Conservation (phyloP, 2,329 filamentous ascomycete genomes). For the Orbilia ellipsospora region DNA sequence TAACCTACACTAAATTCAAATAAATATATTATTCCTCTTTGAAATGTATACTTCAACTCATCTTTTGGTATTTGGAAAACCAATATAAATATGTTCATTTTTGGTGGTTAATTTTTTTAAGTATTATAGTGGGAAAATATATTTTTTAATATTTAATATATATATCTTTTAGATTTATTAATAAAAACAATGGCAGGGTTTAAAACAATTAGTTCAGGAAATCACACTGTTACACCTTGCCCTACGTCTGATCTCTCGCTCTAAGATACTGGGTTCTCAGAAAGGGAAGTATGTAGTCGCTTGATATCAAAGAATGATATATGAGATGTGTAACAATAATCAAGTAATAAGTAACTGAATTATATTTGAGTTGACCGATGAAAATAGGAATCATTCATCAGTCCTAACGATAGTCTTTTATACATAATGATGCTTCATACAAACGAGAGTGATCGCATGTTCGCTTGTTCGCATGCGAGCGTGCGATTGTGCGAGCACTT, state of each 20-base stretch:
- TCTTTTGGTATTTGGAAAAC: background rate
- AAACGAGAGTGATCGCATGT: background rate
- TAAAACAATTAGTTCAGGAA: too few relatives aligned
- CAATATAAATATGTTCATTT: background rate
- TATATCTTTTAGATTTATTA: too few relatives aligned
- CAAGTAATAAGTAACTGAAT: background rate
- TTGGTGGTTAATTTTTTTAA: background rate
- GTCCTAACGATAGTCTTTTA: background rate
- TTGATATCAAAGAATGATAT: too few relatives aligned
- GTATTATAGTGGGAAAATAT: background rate
- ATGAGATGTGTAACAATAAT: background rate
- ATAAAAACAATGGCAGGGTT: too few relatives aligned
- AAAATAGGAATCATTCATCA: background rate
- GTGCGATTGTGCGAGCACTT: background rate
- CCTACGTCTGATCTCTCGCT: too few relatives aligned
- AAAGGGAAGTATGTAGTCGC: too few relatives aligned
- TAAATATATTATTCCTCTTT: slow-evolving; percentile 44
- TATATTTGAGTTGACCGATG: slow-evolving; percentile 1
- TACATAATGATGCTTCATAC: too few relatives aligned
- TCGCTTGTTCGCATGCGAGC: background rate
- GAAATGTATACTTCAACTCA: slow-evolving; percentile 29
- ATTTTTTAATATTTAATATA: background rate
- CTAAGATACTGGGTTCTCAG: too few relatives aligned
- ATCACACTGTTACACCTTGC: too few relatives aligned
- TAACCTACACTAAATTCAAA: slow-evolving; percentile 48